A percentile compares a stretch with the other conserved stretches of the same genome.
Conservation (phyloP, 345 rosid genomes). For the Bruguiera gymnorhiza region DNA sequence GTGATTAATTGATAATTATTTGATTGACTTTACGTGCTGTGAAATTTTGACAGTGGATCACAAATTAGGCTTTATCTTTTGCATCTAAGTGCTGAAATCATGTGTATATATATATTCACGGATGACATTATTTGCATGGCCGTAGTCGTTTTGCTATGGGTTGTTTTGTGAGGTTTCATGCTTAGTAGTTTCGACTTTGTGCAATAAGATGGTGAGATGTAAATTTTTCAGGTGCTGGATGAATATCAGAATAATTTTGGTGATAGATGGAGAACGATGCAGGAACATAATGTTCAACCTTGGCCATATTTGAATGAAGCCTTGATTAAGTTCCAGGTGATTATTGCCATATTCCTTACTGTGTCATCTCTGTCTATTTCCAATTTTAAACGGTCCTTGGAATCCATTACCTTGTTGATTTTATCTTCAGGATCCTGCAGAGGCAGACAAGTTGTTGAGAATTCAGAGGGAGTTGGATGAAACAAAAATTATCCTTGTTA, state of each 20-base stretch:
- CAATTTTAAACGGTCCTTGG: background rate
- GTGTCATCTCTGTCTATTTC: background rate
- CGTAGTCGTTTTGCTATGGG: background rate
- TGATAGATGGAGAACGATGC: conserved; percentile 72
- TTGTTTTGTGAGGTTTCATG: background rate
- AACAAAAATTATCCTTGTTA: conserved; percentile 95
- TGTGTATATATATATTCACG: background rate
- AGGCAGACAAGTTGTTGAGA: conserved; percentile 93
- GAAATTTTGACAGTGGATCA: no score
- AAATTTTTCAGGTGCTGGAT: conserved; percentile 58
- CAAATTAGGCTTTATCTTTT: background rate
- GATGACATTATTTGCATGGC: background rate
- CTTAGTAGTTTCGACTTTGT: background rate
- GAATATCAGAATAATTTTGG: conserved; percentile 92
- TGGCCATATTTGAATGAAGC: conserved; percentile 90
- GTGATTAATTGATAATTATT: no score
- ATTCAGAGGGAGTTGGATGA: conserved; percentile 98
- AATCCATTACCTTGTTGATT: background rate
- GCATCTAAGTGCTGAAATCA: background rate
- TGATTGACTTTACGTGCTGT: no score
- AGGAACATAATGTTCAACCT: conserved; percentile 54
- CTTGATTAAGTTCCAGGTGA: conserved; percentile 75
- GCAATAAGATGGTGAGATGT: background rate
- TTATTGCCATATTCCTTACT: background rate
- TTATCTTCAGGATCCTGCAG: conserved; percentile 85